Evolutionary conservation across 129 eudicot species (phyloP), one percentile per base, ranked within the genome.

Genomic region (Centrapalus pauciflorus): DNA sequence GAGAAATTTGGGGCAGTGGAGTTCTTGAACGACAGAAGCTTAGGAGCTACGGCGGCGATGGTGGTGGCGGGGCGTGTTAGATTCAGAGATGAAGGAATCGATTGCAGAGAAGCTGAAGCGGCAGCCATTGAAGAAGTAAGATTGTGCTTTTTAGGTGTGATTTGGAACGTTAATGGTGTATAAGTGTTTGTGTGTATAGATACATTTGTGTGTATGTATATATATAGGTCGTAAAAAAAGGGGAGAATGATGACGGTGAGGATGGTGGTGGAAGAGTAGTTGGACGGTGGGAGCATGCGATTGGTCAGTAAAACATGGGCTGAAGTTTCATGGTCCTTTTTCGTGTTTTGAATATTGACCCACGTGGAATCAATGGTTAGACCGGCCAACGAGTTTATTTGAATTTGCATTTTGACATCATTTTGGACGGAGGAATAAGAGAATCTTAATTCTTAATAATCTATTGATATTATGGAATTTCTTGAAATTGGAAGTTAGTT

Each of bases 81-180:
- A 80, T 75, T 87, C 0, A 76, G 52, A 8, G 81, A 52, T 55
- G 82, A 68, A 61, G 83, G 27, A 56, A 51, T 34, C 38, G 79
- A 54, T 61, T 64, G 75, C 45, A 82, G 55, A 58, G 88, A 70
- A 48, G 77, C 60, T 33, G 85, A 79, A 55, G 90, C 34, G 61
- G 82, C 55, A 76, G 87, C 76, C 82, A 77, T 77, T 67, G 28
- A n/a, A 66, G 67, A 2, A 0, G 7, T 35, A 21, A 7, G 26
- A 1, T 19, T 21, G 28, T 35, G 78, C 3, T 61, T 10, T 27
- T 20, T 55, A 24, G 51, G 30, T 17, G 33, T 13, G 38, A 29
- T 43, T 35, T 67, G 9, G 61, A 21, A 20, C 28, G 63, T 62
- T 62, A 52, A 40, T 38, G 26, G 32, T 10, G 57, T 23, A 24